A percentile compares a stretch with the other conserved stretches of the same genome.
Conservation (phyloP, 192 early-diverging fungal species). For the Mortierella alpina region DNA sequence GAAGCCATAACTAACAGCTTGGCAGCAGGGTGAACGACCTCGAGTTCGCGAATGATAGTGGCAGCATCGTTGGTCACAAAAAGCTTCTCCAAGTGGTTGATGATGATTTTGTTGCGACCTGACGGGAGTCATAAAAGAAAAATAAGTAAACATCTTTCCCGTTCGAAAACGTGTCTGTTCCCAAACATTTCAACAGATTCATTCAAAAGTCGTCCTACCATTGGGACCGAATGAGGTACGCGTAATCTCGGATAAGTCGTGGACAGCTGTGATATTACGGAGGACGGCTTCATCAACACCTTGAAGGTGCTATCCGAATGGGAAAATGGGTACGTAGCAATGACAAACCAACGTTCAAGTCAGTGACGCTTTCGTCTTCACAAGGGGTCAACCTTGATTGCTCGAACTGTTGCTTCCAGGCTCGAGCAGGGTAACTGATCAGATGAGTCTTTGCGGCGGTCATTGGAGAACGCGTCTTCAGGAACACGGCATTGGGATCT, state of each 20-base stretch:
- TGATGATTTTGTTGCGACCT: constrained; percentile 99
- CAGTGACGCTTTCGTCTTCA: constrained; percentile 10
- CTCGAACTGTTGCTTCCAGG: neutral
- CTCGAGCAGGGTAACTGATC: constrained; percentile 24
- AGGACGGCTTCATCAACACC: constrained; percentile 96
- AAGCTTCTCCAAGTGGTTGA: constrained; percentile 98
- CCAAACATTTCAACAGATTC: neutral
- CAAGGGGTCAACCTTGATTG: neutral
- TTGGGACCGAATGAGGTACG: constrained; percentile 97
- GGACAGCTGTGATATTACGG: constrained; percentile 93
- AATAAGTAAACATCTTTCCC: neutral
- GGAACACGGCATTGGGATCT: neutral
- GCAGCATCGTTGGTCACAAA: constrained; percentile 99
- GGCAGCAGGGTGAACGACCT: constrained; percentile 97
- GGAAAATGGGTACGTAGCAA: neutral
- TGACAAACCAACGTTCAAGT: neutral
- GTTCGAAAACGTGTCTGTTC: neutral
- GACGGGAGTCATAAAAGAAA: neutral
- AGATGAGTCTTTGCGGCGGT: neutral
- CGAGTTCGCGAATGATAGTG: constrained; percentile 96
- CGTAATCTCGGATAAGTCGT: constrained; percentile 92
- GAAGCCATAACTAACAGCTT: constrained; percentile 95
- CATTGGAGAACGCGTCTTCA: neutral
- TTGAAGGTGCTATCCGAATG: constrained; percentile 78
- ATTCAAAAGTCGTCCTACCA: constrained; percentile 63